phyloP scores from a whole-genome alignment of 2,329 filamentous ascomycete species.

The Fusarium solani-melongenae region DNA sequence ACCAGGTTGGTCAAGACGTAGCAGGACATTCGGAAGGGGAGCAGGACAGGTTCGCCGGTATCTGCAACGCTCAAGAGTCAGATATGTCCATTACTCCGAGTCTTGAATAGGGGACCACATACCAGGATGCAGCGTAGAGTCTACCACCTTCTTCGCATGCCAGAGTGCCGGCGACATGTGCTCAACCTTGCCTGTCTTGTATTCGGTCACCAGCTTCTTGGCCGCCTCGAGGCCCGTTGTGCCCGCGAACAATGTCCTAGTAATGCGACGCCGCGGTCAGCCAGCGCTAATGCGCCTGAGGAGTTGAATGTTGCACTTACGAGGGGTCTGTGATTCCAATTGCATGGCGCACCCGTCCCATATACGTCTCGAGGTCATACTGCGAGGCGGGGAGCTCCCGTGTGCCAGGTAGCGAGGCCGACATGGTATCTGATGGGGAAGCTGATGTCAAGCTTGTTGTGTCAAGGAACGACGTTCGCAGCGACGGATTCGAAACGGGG shows the following conservation, averaged over 20 bases:
- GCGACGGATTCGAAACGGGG: constrained; percentile 1
- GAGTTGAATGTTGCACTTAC: constrained; percentile 67
- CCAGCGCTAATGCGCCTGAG: neutral
- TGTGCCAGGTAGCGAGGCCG: constrained; percentile 71
- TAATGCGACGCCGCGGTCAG: constrained; percentile 18
- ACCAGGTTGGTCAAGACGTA: constrained; percentile 94
- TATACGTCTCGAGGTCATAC: constrained; percentile 93
- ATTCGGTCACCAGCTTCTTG: constrained; percentile 82
- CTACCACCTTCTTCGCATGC: constrained; percentile 96
- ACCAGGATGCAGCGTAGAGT: constrained; percentile 96
- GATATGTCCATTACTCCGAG: constrained; percentile 8
- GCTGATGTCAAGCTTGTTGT: constrained; percentile 2
- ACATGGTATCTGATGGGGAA: constrained; percentile 59
- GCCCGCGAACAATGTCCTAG: constrained; percentile 87
- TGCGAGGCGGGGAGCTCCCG: constrained; percentile 91
- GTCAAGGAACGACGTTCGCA: constrained; percentile 1
- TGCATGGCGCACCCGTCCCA: constrained; percentile 91
- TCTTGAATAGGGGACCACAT: constrained; percentile 45
- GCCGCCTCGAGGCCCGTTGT: constrained; percentile 83
- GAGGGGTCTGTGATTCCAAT: constrained; percentile 93
- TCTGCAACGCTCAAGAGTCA: constrained; percentile 64
- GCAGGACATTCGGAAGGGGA: constrained; percentile 97
- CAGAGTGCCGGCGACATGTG: constrained; percentile 92
- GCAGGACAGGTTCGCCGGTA: constrained; percentile 89
- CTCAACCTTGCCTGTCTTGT: constrained; percentile 84